Conservation (phyloP, 352 stramenopile genomes). For the Globisporangium carolinianum region DNA sequence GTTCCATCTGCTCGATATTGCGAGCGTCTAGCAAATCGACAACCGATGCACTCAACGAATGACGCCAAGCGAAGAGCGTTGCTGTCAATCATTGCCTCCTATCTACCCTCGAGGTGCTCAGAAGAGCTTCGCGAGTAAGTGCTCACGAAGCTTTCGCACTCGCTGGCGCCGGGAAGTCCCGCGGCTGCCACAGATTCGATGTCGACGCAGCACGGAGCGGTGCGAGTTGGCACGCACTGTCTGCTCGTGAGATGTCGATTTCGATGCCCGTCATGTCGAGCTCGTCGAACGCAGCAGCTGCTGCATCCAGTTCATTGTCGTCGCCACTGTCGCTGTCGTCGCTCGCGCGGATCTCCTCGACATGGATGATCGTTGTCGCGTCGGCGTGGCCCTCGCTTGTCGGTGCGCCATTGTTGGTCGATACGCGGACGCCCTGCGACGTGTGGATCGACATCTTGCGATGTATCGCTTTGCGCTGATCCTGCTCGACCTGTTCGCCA, state of each 20-base stretch:
- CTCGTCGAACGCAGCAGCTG: background rate
- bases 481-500: conserved; percentile 2
- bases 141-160: conserved; percentile 4
- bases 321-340: conserved; percentile 1
- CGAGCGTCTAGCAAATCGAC: too few relatives aligned
- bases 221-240: conserved; percentile 5
- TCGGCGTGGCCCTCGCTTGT: background rate
- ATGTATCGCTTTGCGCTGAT: conserved; percentile 5
- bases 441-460: conserved; percentile 2
- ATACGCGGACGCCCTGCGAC: background rate
- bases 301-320: background rate
- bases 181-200: conserved; percentile 14
- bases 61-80: too few relatives aligned
- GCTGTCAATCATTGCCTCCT: too few relatives aligned
- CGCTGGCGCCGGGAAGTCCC: conserved; percentile 15
- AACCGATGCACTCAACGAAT: too few relatives aligned
- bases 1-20: too few relatives aligned
- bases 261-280: conserved; percentile 15
- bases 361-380: conserved; percentile 5
- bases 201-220: conserved; percentile 8
- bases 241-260: conserved; percentile 10
- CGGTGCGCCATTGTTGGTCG: background rate
- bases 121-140: background rate
- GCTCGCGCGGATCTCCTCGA: conserved; percentile 9
- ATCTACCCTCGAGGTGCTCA: too few relatives aligned